phyloP scores from a whole-genome alignment of 2,329 filamentous ascomycete genomes.

The Cryphonectria parasitica region DNA sequence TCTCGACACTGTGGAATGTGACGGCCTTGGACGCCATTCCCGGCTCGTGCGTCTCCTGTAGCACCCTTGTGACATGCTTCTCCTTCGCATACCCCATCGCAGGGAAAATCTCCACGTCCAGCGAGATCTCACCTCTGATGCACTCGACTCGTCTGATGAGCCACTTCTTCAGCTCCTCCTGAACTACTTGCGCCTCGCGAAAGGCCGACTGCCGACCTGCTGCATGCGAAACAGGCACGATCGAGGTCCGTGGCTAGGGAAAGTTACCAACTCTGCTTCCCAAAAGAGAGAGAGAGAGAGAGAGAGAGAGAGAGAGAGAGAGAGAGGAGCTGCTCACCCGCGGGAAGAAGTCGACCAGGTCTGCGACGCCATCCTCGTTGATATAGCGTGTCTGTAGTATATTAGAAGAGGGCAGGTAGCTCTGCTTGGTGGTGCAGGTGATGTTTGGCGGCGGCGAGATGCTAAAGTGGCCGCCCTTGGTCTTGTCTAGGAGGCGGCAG shows the following conservation, averaged over 20 bases:
- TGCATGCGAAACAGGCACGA: conserved; percentile 40
- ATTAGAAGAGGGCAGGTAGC: conserved; percentile 75
- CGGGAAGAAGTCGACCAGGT: conserved; percentile 76
- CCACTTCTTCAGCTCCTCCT: conserved; percentile 70
- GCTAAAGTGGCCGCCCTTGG: conserved; percentile 75
- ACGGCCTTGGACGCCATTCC: conserved; percentile 59
- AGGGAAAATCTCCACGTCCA: conserved; percentile 74
- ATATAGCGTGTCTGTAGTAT: conserved; percentile 80
- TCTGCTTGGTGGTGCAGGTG: conserved; percentile 72
- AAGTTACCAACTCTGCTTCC: not conserved
- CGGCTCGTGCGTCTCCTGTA: conserved; percentile 47
- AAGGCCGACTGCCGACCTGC: conserved; percentile 49
- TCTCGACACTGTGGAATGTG: conserved; percentile 60
- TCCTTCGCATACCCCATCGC: conserved; percentile 72
- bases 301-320: not conserved
- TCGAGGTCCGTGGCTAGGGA: conserved; percentile 54
- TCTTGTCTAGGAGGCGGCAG: conserved; percentile 73
- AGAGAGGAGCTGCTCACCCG: conserved; percentile 40
- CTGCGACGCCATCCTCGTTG: conserved; percentile 74
- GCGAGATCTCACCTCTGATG: conserved; percentile 66
- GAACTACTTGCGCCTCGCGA: conserved; percentile 57
- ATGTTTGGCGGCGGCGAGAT: conserved; percentile 59
- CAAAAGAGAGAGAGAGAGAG: not conserved
- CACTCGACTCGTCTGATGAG: conserved; percentile 74
- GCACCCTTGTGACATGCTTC: conserved; percentile 61